These are phyloP conservation scores for Musa schizocarpa DNA, from an alignment of 176 grass and related monocot genomes.

Conservation along the genomic window DNA sequence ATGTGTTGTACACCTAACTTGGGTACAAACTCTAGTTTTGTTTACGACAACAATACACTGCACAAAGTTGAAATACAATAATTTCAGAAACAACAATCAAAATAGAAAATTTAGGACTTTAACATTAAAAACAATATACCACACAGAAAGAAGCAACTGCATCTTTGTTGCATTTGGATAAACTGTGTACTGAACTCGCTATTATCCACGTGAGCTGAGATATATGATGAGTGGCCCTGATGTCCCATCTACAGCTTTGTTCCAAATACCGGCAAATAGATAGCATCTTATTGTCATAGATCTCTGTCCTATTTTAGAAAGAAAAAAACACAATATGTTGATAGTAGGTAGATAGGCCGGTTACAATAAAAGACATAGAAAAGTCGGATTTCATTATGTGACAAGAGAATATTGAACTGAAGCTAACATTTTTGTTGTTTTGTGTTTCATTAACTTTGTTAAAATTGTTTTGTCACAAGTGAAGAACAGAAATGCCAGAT, in stretches of 20 bases:
- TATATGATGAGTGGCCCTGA: conserved; percentile 24
- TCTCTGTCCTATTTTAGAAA: too few species aligned
- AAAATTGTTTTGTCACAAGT: too few species aligned
- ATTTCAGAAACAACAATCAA: neutral
- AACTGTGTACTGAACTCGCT: neutral
- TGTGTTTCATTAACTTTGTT: too few species aligned
- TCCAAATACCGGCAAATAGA: conserved; percentile 30
- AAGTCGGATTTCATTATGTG: too few species aligned
- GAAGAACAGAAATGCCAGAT: too few species aligned
- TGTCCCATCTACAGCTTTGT: conserved; percentile 34
- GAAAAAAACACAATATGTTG: too few species aligned
- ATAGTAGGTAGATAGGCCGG: too few species aligned
- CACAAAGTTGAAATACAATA: neutral
- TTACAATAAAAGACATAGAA: too few species aligned
- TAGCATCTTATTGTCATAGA: neutral
- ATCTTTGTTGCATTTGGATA: neutral
- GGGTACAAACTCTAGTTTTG: neutral
- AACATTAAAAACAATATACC: neutral
- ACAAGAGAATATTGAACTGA: too few species aligned
- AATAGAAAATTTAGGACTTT: neutral
- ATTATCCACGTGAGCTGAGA: conserved; percentile 37
- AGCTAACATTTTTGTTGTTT: too few species aligned
- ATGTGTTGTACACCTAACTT: neutral
- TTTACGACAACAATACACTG: neutral
- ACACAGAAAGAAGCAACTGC: neutral